A percentile compares a stretch with the other conserved stretches of the same genome.
These are phyloP conservation scores for Ruellia speciosa DNA, from an alignment of 305 asterid genomes.

Conservation along the genomic window DNA sequence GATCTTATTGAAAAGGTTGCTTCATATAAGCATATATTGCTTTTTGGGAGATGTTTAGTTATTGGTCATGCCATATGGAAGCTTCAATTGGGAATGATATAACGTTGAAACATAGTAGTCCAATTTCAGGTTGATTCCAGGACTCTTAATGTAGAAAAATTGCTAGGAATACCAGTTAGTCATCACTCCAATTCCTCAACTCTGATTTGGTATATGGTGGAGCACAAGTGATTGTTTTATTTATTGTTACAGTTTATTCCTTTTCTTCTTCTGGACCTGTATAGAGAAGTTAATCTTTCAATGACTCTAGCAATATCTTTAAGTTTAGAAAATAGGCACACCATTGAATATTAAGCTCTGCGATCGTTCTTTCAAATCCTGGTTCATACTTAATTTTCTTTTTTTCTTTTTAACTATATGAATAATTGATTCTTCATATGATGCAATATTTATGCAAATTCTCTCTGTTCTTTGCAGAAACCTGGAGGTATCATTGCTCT, in stretches of 20 bases:
- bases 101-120: not conserved
- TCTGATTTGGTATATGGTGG: not conserved
- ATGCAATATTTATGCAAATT: conserved; percentile 17
- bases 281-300: not conserved
- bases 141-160: not conserved
- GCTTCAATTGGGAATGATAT: not conserved
- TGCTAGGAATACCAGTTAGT: conserved; percentile 12
- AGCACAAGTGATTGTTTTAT: not conserved
- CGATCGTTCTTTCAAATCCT: conserved; percentile 2
- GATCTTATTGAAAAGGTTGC: conserved; percentile 92
- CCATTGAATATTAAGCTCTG: conserved; percentile 18
- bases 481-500: conserved; percentile 96
- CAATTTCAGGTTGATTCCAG: not conserved
- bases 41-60: no score
- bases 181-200: conserved; percentile 7
- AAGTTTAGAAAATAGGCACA: conserved; percentile 19
- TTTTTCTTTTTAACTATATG: no score
- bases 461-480: conserved; percentile 52
- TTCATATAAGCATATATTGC: not conserved
- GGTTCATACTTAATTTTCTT: no score
- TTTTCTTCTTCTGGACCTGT: not conserved
- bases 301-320: not conserved
- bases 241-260: not conserved
- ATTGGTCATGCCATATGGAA: not conserved
- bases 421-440: not conserved